Evolutionary conservation across 495 filamentous ascomycete species (phyloP).

Genomic region (Emericellopsis terricola): DNA sequence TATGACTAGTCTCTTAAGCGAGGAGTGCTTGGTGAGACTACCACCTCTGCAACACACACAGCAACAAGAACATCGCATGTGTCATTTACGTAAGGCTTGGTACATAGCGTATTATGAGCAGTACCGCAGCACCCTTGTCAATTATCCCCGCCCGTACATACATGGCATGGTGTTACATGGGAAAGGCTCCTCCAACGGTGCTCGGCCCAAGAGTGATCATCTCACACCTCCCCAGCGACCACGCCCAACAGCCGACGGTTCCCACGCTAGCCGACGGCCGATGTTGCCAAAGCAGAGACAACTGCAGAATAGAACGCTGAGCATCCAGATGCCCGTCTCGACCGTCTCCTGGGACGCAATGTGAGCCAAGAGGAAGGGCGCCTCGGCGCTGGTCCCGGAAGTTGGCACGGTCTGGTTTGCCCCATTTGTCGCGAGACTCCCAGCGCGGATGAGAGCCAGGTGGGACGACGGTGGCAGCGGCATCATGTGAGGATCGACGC

Average conservation of each 20-base stretch:
- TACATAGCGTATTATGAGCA: too few species aligned
- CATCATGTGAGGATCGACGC: constrained; percentile 58
- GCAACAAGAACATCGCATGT: too few species aligned
- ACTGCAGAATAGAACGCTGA: constrained; percentile 83
- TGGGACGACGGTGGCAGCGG: constrained; percentile 32
- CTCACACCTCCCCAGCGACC: neutral
- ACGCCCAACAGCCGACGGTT: neutral
- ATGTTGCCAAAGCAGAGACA: constrained; percentile 95
- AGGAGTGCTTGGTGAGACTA: too few species aligned
- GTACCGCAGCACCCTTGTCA: too few species aligned
- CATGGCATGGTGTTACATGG: too few species aligned
- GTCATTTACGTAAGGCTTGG: too few species aligned
- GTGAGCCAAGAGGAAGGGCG: constrained; percentile 21
- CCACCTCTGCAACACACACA: too few species aligned
- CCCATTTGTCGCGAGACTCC: neutral
- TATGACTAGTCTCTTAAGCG: too few species aligned
- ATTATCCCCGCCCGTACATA: too few species aligned
- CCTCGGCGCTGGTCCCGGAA: neutral
- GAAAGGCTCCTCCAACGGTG: too few species aligned
- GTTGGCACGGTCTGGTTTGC: neutral
- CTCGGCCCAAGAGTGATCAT: too few species aligned
- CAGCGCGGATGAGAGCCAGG: neutral
- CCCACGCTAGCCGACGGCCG: constrained; percentile 51
- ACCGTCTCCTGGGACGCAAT: constrained; percentile 55
- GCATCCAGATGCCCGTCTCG: constrained; percentile 70